phyloP scores from a whole-genome alignment of 2,329 filamentous ascomycete genomes.

The Chrysoporthe cubensis region DNA sequence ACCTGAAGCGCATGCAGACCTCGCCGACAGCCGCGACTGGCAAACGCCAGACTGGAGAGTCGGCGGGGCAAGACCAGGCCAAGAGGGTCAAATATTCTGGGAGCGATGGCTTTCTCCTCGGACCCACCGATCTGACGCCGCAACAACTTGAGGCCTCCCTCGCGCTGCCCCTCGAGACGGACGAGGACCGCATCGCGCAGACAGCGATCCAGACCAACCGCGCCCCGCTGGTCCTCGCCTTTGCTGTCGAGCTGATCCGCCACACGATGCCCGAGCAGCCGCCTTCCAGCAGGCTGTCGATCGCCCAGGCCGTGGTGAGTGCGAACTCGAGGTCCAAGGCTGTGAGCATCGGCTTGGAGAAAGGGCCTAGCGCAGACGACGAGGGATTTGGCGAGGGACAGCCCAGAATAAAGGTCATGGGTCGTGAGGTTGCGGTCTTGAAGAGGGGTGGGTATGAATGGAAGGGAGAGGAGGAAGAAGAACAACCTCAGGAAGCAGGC shows the following conservation, averaged over 20 bases:
- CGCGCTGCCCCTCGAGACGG: slow-evolving; percentile 58
- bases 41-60: slow-evolving; percentile 40
- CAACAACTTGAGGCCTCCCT: slow-evolving; percentile 67
- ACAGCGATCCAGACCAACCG: slow-evolving; percentile 73
- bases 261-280: slow-evolving; percentile 88
- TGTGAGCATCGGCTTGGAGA: slow-evolving; percentile 72
- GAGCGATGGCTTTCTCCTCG: slow-evolving; percentile 36
- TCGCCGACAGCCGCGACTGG: slow-evolving; percentile 26
- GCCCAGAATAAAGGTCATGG: slow-evolving; percentile 72
- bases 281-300: slow-evolving; percentile 77
- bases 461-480: slow-evolving; percentile 42
- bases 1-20: slow-evolving; percentile 45
- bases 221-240: slow-evolving; percentile 81
- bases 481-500: slow-evolving; percentile 19
- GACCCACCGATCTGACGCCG: slow-evolving; percentile 46
- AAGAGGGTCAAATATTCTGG: slow-evolving; percentile 41
- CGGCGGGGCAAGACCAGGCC: slow-evolving; percentile 29
- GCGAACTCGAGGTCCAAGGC: slow-evolving; percentile 80
- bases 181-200: slow-evolving; percentile 62
- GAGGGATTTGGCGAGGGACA: slow-evolving; percentile 77
- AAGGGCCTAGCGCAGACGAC: slow-evolving; percentile 66
- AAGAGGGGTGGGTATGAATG: slow-evolving; percentile 77
- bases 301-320: slow-evolving; percentile 83
- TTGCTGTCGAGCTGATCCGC: slow-evolving; percentile 73
- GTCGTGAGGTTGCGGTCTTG: slow-evolving; percentile 73